Conservation (phyloP, 345 rosid species). For the Populus euphratica region DNA sequence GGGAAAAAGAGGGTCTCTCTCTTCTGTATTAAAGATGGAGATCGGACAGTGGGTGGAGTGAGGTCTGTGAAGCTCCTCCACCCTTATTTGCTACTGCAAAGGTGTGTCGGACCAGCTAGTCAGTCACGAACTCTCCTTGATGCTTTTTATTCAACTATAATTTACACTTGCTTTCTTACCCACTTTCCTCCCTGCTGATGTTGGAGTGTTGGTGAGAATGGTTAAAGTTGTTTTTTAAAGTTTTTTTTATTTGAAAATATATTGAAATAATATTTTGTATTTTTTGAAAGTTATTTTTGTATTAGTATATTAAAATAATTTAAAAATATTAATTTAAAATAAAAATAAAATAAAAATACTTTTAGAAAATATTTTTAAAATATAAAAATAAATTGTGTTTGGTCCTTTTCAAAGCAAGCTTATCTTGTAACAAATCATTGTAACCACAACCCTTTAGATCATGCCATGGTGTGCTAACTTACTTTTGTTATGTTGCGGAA, state of each 20-base stretch:
- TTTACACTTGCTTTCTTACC: neutral
- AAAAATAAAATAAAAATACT: no score
- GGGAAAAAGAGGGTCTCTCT: neutral
- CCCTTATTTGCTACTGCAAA: neutral
- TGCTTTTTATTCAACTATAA: neutral
- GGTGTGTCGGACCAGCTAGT: neutral
- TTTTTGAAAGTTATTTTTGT: no score
- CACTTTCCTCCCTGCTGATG: neutral
- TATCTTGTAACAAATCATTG: neutral
- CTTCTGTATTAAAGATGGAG: neutral
- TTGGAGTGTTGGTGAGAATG: rapidly evolving
- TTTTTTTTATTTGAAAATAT: no score
- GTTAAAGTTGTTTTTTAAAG: rapidly evolving
- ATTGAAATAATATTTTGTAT: no score
- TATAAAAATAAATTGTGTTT: neutral
- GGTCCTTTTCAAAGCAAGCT: neutral
- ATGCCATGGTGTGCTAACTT: no score
- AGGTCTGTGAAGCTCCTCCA: slow-evolving; percentile 1
- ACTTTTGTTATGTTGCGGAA: no score
- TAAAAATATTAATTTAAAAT: no score
- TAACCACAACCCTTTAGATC: no score
- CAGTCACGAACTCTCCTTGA: neutral
- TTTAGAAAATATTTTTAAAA: no score
- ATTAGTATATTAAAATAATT: no score
- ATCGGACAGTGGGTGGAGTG: neutral